Percentiles rank a stretch among this genome's conserved stretches.
phyloP scores from a whole-genome alignment of 306 rosid species.

The Hippophae tibetana region DNA sequence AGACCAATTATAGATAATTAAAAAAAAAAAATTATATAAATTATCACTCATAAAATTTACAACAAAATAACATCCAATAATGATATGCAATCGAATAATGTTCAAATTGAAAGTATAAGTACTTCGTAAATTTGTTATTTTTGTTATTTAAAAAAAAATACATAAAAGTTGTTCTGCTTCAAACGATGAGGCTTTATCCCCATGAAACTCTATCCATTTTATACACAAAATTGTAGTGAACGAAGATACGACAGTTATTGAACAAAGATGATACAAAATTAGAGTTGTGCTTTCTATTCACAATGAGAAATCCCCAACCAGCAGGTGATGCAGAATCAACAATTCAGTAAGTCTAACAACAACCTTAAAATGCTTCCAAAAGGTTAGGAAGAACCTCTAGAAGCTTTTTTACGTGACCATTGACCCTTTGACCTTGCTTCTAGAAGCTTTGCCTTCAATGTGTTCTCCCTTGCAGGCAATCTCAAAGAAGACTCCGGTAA shows the following conservation, averaged over 20 bases:
- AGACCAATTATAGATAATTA: no score
- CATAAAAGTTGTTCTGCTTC: no score
- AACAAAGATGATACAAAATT: no score
- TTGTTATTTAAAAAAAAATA: no score
- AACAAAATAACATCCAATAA: no score
- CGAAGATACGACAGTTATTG: no score
- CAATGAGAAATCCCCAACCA: conserved; percentile 11
- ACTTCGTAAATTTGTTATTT: no score
- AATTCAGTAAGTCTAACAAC: not conserved
- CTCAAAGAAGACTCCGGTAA: conserved; percentile 40
- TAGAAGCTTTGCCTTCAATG: conserved; percentile 82
- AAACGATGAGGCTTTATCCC: no score
- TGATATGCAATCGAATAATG: no score
- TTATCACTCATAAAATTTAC: no score
- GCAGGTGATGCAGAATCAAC: conserved; percentile 6
- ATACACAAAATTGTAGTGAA: not conserved
- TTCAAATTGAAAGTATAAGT: no score
- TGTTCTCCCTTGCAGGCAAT: conserved; percentile 58
- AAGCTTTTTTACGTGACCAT: conserved; percentile 54
- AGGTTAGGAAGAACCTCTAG: conserved; percentile 42
- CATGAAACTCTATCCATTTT: not conserved
- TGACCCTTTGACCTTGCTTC: conserved; percentile 91
- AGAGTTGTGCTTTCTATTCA: conserved; percentile 7
- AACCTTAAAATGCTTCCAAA: not conserved
- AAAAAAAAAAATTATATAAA: no score